Evolutionary conservation across 2,329 filamentous ascomycete species (phyloP), one percentile per base, ranked within the genome.

Genomic region (Geosmithia flava): DNA sequence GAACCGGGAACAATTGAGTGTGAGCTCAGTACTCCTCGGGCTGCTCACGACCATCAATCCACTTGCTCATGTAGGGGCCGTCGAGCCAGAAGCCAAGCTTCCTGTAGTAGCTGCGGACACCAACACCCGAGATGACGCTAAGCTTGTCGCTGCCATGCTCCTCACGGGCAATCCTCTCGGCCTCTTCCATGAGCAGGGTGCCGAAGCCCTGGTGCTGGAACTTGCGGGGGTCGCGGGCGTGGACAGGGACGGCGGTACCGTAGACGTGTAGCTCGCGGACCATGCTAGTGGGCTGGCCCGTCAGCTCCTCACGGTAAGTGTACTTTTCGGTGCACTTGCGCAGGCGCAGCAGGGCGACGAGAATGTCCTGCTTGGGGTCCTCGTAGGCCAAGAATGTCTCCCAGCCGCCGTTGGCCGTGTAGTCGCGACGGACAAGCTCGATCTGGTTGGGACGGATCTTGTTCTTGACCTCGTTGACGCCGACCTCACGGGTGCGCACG

Each of bases 161-260:
- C 54, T 96, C 85, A 48, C 87, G 78, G 1, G 94, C 91, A 54
- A 98, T 98, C 47, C 90, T 77, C 69, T 97, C 93, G 0, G 93
- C 94, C 68, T 97, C 91, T 61, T 97, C 91, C 94, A 98, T 98
- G 54, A 98, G 62, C 52, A 98, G 65, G 2, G 93, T 98, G 45
- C 93, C 93, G 55, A 95, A 98, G 0, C 93, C 93, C 63, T 96
- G 93, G 68, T 98, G 93, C 69, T 98, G 93, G 67, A 97, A 97
- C 67, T 97, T 97, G 65, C 86, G 83, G 19, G 91, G 89, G 57
- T 98, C 93, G 49, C 94, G 78, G 8, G 89, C 91, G 65, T 98
- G 93, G 44, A 98, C 87, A 1, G 93, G 94, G n/a, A 98, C 93
- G 0, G 94, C 93, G 19, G 87, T 91, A 7, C 93, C 93, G 62